Percentiles rank a stretch among this genome's conserved stretches.
Evolutionary conservation across 202 grass and related monocot genomes (phyloP).

Genomic region (Carex arenaria): DNA sequence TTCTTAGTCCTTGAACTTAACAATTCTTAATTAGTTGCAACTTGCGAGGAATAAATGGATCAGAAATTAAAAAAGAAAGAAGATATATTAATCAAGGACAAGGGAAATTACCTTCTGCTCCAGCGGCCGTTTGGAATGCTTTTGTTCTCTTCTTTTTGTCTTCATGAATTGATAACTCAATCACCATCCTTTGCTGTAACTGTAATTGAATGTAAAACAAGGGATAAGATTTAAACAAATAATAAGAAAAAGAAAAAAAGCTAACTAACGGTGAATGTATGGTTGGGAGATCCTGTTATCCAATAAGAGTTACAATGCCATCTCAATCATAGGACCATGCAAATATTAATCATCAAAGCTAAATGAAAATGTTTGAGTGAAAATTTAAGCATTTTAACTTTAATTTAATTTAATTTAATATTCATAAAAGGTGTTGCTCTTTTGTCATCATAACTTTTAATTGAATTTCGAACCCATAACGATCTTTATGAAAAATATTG

Average conservation of each 20-base stretch:
- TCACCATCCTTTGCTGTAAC: conserved; percentile 73
- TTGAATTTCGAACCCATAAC: no score
- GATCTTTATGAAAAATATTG: no score
- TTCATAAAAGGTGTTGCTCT: no score
- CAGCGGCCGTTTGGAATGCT: neutral
- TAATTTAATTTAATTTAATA: no score
- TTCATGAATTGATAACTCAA: conserved; percentile 40
- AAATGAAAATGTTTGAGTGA: no score
- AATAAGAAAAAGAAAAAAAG: no score
- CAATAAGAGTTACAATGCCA: neutral
- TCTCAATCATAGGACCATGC: neutral
- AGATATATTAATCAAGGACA: neutral
- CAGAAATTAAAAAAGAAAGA: neutral
- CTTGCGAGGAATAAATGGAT: neutral
- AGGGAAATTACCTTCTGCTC: neutral
- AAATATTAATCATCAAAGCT: neutral
- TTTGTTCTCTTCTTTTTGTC: neutral
- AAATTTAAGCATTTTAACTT: no score
- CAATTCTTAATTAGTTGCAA: no score
- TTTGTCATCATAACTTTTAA: no score
- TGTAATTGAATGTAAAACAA: conserved; percentile 19
- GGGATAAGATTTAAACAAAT: neutral
- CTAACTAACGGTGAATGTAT: neutral
- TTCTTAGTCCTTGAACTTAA: no score
- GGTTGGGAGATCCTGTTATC: neutral